Base-by-base conservation (phyloP, 2,329 filamentous ascomycete species). In the Colletotrichum gloeosporioides region DNA sequence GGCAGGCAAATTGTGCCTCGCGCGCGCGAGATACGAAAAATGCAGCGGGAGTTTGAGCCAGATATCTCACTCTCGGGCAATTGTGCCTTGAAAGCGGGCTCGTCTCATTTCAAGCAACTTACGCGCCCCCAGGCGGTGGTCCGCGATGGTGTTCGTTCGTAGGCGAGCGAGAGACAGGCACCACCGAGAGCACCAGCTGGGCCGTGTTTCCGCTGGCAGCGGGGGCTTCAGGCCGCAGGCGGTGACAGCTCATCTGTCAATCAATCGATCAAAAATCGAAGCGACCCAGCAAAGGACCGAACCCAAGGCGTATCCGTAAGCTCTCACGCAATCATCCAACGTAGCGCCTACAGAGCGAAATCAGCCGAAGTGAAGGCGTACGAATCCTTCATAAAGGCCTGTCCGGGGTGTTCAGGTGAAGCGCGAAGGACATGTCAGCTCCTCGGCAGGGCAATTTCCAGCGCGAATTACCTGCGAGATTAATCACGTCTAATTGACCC, bases 391-490 rank as follows among this genome's bases (percentile, higher is more conserved):
- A 71, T 67, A 62, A 63, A n/a, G 27, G 29, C 25, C 44, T 9
- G 44, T 29, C 70, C 57, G 39, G 73, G 73, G 69, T 66, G 25
- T 69, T 73, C 73, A 69, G 73, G 59, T 65, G 70, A 61, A 68
- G 64, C 44, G 44, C n/a, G 44, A 22, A 53, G 57, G 18, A 34
- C 55, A 55, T n/a, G 57, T 65, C 32, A 49, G n/a, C 27, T 29
- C 31, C 9, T 62, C 31, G 29, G 59, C 32, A 61, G 55, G 64
- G 64, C 44, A 73, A 76, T 76, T 76, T 76, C 70, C 73, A 68
- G 70, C 70, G 73, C 63, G 73, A 76, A 76, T 73, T 69, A 64
- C 64, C 64, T 69, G 57, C 69, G 59, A 73, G 70, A 68, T 76
- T 68, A 70, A 69, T 36, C 62, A 44, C 62, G 32, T 25, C n/a